Conservation (phyloP, 2,329 filamentous ascomycete genomes). For the Zasmidium cellare region DNA sequence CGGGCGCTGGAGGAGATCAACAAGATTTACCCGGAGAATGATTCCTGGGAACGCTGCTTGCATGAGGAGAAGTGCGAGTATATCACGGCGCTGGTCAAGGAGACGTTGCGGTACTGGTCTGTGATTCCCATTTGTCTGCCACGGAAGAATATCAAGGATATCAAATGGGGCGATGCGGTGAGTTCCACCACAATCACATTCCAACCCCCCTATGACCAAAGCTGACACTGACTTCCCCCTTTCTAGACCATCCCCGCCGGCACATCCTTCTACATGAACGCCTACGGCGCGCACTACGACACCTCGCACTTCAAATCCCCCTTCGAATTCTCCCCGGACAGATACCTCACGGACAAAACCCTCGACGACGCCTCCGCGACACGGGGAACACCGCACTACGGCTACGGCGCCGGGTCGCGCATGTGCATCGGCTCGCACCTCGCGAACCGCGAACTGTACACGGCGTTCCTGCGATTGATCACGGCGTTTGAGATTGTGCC, state of each 20-base stretch:
- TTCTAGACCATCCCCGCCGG: slow-evolving; percentile 63
- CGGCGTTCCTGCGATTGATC: slow-evolving; percentile 51
- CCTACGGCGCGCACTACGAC: slow-evolving; percentile 75
- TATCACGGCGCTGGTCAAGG: slow-evolving; percentile 75
- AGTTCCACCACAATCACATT: slow-evolving; percentile 47
- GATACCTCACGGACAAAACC: slow-evolving; percentile 60
- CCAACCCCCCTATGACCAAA: not conserved
- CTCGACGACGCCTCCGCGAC: slow-evolving; percentile 40
- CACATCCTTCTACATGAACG: slow-evolving; percentile 79
- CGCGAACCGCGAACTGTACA: slow-evolving; percentile 44
- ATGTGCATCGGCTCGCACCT: slow-evolving; percentile 44
- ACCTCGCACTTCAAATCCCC: slow-evolving; percentile 65
- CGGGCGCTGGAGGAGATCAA: slow-evolving; percentile 70
- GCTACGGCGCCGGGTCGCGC: slow-evolving; percentile 46
- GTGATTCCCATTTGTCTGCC: slow-evolving; percentile 79
- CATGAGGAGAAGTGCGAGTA: slow-evolving; percentile 75
- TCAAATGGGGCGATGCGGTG: slow-evolving; percentile 64
- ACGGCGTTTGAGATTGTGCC: slow-evolving; percentile 48
- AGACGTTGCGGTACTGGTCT: slow-evolving; percentile 74
- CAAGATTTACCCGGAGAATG: slow-evolving; percentile 68
- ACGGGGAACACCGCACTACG: slow-evolving; percentile 50
- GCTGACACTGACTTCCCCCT: slow-evolving; percentile 40
- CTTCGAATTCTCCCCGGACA: slow-evolving; percentile 65
- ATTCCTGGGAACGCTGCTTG: slow-evolving; percentile 74
- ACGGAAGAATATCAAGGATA: slow-evolving; percentile 69